These are phyloP conservation scores for Neoscytalidium dimidiatum DNA, from an alignment of 2,329 filamentous ascomycete species.

Conservation along the genomic window DNA sequence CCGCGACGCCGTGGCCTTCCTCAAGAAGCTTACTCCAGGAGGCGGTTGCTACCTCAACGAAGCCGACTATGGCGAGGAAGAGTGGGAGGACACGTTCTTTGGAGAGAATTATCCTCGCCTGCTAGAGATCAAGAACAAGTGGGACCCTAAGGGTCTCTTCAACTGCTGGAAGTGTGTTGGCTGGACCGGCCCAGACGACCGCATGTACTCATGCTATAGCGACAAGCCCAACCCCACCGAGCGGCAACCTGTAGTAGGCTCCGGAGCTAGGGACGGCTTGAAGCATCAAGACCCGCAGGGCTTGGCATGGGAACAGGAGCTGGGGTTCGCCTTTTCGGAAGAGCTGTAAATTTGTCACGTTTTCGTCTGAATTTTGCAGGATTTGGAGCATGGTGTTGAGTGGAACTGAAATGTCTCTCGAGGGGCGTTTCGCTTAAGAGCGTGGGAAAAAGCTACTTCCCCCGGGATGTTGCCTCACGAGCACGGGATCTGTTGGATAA, in stretches of 20 bases:
- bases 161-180: conserved; percentile 22
- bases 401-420: too few species aligned
- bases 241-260: neutral
- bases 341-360: neutral
- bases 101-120: conserved; percentile 27
- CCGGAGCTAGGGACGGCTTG: neutral
- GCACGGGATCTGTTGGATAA: neutral
- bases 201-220: conserved; percentile 16
- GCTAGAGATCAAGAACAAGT: conserved; percentile 27
- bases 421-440: too few species aligned
- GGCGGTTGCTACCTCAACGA: conserved; percentile 30
- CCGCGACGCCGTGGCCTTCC: conserved; percentile 31
- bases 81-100: conserved; percentile 17
- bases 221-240: neutral
- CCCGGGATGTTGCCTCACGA: too few species aligned
- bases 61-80: conserved; percentile 16
- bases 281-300: neutral
- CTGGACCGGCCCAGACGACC: conserved; percentile 21
- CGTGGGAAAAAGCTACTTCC: too few species aligned
- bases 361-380: neutral
- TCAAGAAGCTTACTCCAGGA: conserved; percentile 36
- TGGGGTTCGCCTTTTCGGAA: neutral
- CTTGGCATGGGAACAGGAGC: neutral
- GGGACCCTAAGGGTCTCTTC: conserved; percentile 25
- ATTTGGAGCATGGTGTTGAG: neutral